A percentile compares a stretch with the other conserved stretches of the same genome.
These are phyloP conservation scores for Xylaria sp. DNA, from an alignment of 2,329 filamentous ascomycete genomes.

Conservation along the genomic window DNA sequence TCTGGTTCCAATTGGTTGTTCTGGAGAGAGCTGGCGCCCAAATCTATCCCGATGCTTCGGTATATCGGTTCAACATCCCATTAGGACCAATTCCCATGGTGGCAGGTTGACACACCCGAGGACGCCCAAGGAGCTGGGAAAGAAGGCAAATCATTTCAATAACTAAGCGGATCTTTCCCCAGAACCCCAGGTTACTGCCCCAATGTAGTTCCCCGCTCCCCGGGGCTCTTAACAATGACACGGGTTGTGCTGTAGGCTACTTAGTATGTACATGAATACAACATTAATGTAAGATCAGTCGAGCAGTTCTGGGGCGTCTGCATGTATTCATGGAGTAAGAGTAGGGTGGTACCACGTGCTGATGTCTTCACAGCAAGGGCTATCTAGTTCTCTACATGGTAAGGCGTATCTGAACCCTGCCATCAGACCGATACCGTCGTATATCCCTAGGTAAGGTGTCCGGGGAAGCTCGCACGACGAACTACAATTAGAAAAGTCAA, in stretches of 20 bases:
- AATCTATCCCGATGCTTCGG: conserved; percentile 5
- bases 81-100: background rate
- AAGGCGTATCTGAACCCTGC: conserved; percentile 19
- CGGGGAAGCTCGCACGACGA: conserved; percentile 4
- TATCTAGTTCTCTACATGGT: conserved; percentile 1
- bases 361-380: background rate
- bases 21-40: background rate
- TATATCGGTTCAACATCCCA: conserved; percentile 23
- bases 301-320: conserved; percentile 7
- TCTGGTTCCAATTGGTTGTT: background rate
- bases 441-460: conserved; percentile 8
- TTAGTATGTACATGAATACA: conserved; percentile 1
- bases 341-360: conserved; percentile 19
- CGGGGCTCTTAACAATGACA: conserved; percentile 8
- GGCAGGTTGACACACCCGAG: background rate
- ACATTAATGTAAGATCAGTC: background rate
- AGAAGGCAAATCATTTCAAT: background rate
- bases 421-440: conserved; percentile 1
- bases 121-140: background rate
- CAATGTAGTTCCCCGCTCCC: conserved; percentile 32
- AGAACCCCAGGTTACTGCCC: conserved; percentile 23
- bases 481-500: background rate
- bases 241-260: background rate
- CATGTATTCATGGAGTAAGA: conserved; percentile 18
- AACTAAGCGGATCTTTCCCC: conserved; percentile 18